These are phyloP conservation scores for Dictyostelium citrinum DNA, from an alignment of 78 protist species.

Conservation along the genomic window DNA sequence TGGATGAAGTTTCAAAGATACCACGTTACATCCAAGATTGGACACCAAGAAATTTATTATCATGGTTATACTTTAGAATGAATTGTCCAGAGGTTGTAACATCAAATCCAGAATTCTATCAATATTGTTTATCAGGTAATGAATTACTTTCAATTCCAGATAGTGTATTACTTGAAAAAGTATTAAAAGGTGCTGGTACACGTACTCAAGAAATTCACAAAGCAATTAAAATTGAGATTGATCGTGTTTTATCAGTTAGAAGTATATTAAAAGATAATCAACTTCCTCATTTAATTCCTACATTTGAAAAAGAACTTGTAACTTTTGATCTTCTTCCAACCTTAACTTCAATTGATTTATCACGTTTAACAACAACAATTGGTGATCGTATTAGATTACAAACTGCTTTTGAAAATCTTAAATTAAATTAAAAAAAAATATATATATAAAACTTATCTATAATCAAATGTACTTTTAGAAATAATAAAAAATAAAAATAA, in stretches of 20 bases:
- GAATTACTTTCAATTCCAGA: not conserved
- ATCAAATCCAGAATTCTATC: slow-evolving; percentile 1
- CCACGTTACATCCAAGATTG: slow-evolving; percentile 23
- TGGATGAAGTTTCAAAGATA: slow-evolving; percentile 19
- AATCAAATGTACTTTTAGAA: not conserved
- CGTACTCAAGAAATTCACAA: not conserved
- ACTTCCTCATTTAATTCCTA: not conserved
- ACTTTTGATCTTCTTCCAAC: not conserved
- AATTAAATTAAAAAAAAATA: not conserved
- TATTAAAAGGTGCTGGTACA: not conserved
- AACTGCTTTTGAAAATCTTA: not conserved
- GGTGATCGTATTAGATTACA: slow-evolving; percentile 53
- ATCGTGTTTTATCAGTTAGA: slow-evolving; percentile 3
- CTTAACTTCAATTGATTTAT: not conserved
- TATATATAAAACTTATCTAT: not conserved
- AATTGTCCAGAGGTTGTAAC: slow-evolving; percentile 4
- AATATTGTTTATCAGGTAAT: not conserved
- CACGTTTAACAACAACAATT: not conserved
- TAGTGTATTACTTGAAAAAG: not conserved
- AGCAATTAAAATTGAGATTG: not conserved
- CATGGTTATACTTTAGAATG: not conserved
- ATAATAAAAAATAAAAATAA: not conserved
- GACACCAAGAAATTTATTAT: not conserved
- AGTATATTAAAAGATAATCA: slow-evolving; percentile 21
- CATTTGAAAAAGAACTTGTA: not conserved